Evolutionary conservation across 129 eudicot species (phyloP).

Genomic region (Cynara cardunculus): DNA sequence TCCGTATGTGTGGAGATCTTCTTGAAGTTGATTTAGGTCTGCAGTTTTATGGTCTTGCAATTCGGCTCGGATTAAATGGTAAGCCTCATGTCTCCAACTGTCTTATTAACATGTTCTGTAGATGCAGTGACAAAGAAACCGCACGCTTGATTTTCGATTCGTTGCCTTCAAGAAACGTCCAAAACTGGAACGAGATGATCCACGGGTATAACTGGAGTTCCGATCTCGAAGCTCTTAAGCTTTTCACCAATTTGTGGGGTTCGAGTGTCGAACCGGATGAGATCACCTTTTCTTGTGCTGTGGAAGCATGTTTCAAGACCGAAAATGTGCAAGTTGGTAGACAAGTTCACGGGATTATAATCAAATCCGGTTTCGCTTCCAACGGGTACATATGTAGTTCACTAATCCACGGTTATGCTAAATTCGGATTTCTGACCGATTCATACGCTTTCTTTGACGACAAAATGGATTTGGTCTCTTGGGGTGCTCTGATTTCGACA

Average conservation of each 20-base stretch:
- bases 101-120: constrained; percentile 36
- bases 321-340: constrained; percentile 22
- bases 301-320: constrained; percentile 39
- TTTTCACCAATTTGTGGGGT: constrained; percentile 21
- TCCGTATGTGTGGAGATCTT: constrained; percentile 28
- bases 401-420: constrained; percentile 26
- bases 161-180: constrained; percentile 12
- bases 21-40: constrained; percentile 25
- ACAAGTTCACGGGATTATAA: constrained; percentile 38
- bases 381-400: constrained; percentile 33
- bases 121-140: constrained; percentile 20
- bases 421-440: constrained; percentile 25
- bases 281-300: constrained; percentile 28
- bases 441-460: constrained; percentile 16
- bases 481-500: constrained; percentile 34
- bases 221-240: constrained; percentile 25
- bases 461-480: constrained; percentile 24
- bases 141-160: constrained; percentile 28
- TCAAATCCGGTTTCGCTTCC: constrained; percentile 34
- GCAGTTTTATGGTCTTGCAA: constrained; percentile 30
- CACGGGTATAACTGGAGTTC: constrained; percentile 34
- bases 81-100: constrained; percentile 14
- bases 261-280: constrained; percentile 25
- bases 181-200: constrained; percentile 37
- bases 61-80: constrained; percentile 23